Evolutionary conservation across 176 grass and related monocot species (phyloP).

Genomic region (Poa pratensis): DNA sequence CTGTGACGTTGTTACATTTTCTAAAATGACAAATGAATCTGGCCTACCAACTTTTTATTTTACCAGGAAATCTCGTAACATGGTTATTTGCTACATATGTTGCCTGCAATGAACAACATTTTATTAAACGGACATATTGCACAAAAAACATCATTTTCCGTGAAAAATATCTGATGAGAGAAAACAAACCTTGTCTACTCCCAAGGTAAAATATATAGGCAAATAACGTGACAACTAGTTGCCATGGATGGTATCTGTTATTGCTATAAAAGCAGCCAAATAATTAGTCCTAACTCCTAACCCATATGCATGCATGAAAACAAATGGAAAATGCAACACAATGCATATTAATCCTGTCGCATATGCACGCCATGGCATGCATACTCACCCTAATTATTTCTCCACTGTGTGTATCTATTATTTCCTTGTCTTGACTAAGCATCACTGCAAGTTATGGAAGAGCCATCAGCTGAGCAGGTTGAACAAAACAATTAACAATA

Average conservation of each 20-base stretch:
- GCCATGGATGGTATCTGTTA: neutral
- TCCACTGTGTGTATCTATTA: neutral
- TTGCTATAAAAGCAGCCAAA: neutral
- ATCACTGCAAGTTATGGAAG: neutral
- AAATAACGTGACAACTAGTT: neutral
- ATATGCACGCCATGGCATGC: neutral
- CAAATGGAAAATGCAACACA: neutral
- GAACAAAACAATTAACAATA: neutral
- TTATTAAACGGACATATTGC: neutral
- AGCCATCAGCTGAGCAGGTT: neutral
- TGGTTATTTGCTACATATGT: neutral
- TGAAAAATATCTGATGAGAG: neutral
- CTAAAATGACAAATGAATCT: neutral
- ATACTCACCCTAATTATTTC: slow-evolving; percentile 1
- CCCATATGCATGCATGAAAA: neutral
- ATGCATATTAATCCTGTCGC: neutral
- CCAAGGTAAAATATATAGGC: neutral
- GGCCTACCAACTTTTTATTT: neutral
- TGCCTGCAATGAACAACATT: neutral
- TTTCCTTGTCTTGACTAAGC: neutral
- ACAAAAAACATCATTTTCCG: neutral
- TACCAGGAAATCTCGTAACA: neutral
- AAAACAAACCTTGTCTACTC: neutral
- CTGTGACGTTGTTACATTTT: neutral
- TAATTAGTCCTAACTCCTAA: neutral